Evolutionary conservation across 148 eudicot genomes (phyloP), one percentile per base, ranked within the genome.

Genomic region (Chenopodium album): DNA sequence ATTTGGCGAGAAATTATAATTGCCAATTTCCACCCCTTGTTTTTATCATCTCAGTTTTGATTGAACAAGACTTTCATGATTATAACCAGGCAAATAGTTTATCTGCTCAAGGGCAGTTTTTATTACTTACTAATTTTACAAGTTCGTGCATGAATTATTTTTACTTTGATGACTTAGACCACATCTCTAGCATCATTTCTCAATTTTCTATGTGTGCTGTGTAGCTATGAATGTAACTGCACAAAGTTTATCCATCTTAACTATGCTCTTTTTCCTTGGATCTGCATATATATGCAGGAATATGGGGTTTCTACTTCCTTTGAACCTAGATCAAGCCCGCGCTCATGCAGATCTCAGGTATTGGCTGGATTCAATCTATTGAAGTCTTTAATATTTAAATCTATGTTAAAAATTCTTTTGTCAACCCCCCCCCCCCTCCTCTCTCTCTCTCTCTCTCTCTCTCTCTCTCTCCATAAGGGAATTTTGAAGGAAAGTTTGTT

Each of bases 261-360:
- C 31, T 31, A 10, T 44, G 59, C 63, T 76, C 5, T 56, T 2
- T 50, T 65, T 52, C 63, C 31, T 46, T 71, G 22, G 26, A 73
- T 32, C 13, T 73, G 71, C 22, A 75, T 23, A 23, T 79, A 73
- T 82, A 79, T 79, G 59, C 89, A 95, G 99, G 95, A 91, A 34
- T 92, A 87, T 87, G 98, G 98, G 76, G 82, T 90, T 79, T 82
- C 92, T 59, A 85, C 82, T 86, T 83, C 89, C 56, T 82, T 83
- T 34, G 90, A 88, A 73, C 81, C 82, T 69, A 90, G 88, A 85
- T 87, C 86, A 82, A 95, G 94, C 87, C 94, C 94, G 63, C 92
- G 89, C 59, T 83, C 87, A 65, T 89, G 88, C 83, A 88, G 92
- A 90, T 88, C 69, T 89, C 92, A 93, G 88, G 98, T 95, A 90